These are phyloP conservation scores for Aspergillus sp. DNA, from an alignment of 2,329 filamentous ascomycete genomes.

Conservation along the genomic window DNA sequence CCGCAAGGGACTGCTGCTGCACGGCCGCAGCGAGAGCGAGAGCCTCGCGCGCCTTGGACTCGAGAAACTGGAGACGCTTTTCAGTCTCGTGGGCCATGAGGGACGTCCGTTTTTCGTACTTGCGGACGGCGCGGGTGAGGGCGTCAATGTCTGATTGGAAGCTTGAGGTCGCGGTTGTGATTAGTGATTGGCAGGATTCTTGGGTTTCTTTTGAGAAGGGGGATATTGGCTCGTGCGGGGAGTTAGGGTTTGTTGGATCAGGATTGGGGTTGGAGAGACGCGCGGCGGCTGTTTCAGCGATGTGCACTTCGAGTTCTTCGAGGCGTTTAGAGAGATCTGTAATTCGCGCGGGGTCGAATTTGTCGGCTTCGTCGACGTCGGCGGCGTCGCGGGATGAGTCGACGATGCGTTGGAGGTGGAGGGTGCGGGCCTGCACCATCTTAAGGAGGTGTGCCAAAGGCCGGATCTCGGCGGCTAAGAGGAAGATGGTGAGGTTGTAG, in stretches of 20 bases:
- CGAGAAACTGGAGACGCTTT: constrained; percentile 71
- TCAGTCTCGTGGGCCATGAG: constrained; percentile 77
- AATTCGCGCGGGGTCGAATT: constrained; percentile 41
- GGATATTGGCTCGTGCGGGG: background rate
- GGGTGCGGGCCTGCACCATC: constrained; percentile 76
- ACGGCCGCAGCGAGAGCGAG: constrained; percentile 80
- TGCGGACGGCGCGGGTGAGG: constrained; percentile 82
- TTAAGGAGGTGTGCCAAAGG: constrained; percentile 81
- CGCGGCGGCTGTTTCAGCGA: constrained; percentile 44
- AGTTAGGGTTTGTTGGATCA: background rate
- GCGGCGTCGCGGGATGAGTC: constrained; percentile 39
- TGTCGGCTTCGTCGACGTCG: constrained; percentile 35
- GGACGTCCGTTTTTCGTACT: constrained; percentile 87
- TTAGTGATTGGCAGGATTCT: background rate
- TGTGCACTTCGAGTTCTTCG: constrained; percentile 68
- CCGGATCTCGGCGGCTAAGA: constrained; percentile 82
- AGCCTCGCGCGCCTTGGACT: constrained; percentile 74
- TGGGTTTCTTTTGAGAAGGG: background rate
- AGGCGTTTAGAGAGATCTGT: constrained; percentile 68
- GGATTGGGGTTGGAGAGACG: constrained; percentile 25
- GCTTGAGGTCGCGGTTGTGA: constrained; percentile 30
- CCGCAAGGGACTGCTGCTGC: constrained; percentile 31
- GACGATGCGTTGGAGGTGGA: constrained; percentile 79
- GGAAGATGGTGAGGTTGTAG: constrained; percentile 89
- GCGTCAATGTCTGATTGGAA: constrained; percentile 85